Evolutionary conservation across 208 protist species (phyloP), one percentile per base, ranked within the genome.

Genomic region (Spironucleus salmonicida): DNA sequence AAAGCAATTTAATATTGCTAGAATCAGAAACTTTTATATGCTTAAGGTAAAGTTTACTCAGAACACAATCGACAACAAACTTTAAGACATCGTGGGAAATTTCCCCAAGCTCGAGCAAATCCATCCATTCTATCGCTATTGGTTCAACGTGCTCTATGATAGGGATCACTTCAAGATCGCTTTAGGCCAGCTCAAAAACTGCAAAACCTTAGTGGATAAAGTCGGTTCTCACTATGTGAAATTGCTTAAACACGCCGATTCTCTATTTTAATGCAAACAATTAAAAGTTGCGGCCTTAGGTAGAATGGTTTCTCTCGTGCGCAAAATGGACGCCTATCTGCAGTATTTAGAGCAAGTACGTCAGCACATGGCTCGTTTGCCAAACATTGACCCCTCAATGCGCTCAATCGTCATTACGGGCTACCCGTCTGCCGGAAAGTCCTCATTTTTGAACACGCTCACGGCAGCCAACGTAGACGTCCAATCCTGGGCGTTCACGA

Each of bases 71-170:
- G 91, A 96, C 78, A 94, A 98, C 71, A 94, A 94, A 82, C 85
- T 99, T 9, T 87, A 88, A 7, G 83, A 86, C 58, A 97, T 99
- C 61, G 82, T 99, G 41, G 86, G 88, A 64, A 87, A 94, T 62
- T 97, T 97, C 79, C 93, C 93, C 29, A 87, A 91, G 66, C 88
- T 96, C 79, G 92, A 95, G 69, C 94, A 98, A 78, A 93, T 99
- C 69, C 96, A 99, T 85, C 97, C 97, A 49, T 99, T 99, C 84
- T 99, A 99, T 84, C 93, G 91, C 4, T 94, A 98, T 82, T 86
- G 99, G 40, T 95, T 99, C 87, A 98, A 99, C 86, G 93, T 99
- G 30, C 86, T 99, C 1, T 99, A 99, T 86, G 95, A 99, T 84
- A 86, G 90, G 30, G 96, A 99, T 80, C 96, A 99, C 85, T 99